Base-by-base conservation (phyloP, 768 basidiomycete species). In the Kwoniella sp. region DNA sequence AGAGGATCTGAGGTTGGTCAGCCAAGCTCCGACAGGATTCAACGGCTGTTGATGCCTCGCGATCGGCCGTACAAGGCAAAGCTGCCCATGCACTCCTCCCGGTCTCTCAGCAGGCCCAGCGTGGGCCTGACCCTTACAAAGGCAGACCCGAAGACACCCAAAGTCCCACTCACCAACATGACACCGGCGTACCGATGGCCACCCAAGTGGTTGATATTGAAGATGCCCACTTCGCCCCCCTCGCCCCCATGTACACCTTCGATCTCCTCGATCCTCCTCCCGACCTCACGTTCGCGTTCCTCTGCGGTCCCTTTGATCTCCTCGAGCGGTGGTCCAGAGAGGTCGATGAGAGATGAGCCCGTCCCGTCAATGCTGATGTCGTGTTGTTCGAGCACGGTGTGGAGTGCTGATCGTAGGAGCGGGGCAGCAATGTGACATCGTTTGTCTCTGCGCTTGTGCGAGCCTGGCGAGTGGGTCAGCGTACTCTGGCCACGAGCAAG, bases 161-260 rank as follows among this genome's bases (percentile, higher is more conserved):
- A n/a, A 31, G n/a, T 32, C 5, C n/a, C 15, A 82, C 89, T 63
- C 70, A 90, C 90, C 54, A 89, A 84, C 62, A 87, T 84, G 65
- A 92, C 91, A 33, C 91, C 91, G 31, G 89, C 86, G 69, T 85
- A 96, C 63, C 85, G 85, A 77, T 96, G 93, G 2, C 92, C 91
- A 19, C 93, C 92, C 36, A 91, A 79, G 77, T 99, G 93, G 23
- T 89, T 92, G 48, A 84, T 86, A 66, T 81, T 83, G 65, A 96
- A 76, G 53, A 99, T 85, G 39, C 95, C 84, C 3, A 84, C 72
- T 38, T 75, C 63, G 5, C 70, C 73, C 14, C 65, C 90, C 41
- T 82, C 82, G 52, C 83, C 84, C 20, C 80, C 73, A 28, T 74
- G 73, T 15, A 77, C 76, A n/a, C 82, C 80, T 31, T 80, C 79